Evolutionary conservation across 164 flowering plant species (phyloP), one percentile per base, ranked within the genome.

Genomic region (Stephania yunnanensis): DNA sequence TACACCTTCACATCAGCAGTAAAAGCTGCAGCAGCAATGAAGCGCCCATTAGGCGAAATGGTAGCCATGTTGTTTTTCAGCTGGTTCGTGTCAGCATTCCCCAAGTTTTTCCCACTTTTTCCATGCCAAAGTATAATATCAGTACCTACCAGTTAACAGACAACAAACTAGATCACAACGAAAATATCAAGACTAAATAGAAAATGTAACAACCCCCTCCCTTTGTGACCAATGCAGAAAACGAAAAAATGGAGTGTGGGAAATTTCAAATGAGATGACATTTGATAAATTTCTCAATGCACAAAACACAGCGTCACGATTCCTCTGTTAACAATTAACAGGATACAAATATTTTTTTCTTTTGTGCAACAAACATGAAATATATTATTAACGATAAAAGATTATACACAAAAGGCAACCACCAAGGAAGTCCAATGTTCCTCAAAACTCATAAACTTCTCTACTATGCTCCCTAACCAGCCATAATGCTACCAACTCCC

Each of bases 1-100:
- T 29, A 46, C 71, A 94, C 99, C 94, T 96, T 96, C 78, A 96
- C 99, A 87, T 96, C 99, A 71, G 98, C 99, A 70, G 99, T 96
- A 80, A 96, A 96, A 77, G 99, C 99, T 76, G 99, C 99, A 19
- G 99, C 99, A 73, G 99, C 99, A 86, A 96, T 82, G 83, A 96
- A 96, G 68, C 98, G 95, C 13, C 99, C 99, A 87, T 96, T 91
- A 46, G 97, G 98, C 77, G 98, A 94, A 75, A 96, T 76, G 46
- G 94, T 81, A 81, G 94, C 93, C 98, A 94, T 96, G 74, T 76
- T 87, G 80, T 96, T 96, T 80, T 91, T 92, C 74, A 96, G 91
- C 83, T 96, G 99, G 83, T 96, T 96, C 45, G 99, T 91, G 75
- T 96, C 99, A 71, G 89, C 93, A 77, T 77, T 75, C 50, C 97